phyloP scores from a whole-genome alignment of 2,329 filamentous ascomycete genomes.

The Calonectria henricotiae region DNA sequence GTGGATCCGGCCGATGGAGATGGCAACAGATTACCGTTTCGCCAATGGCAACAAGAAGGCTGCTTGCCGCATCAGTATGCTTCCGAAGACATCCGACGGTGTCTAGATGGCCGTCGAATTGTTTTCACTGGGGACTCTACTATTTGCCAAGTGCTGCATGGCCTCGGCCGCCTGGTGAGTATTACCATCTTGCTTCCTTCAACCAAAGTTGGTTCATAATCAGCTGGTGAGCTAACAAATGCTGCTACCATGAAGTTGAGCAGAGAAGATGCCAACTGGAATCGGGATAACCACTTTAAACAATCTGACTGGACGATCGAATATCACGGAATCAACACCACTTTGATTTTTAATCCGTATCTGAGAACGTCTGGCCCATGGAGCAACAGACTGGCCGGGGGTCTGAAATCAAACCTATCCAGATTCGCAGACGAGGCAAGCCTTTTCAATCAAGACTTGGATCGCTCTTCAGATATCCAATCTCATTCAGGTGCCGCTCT shows the following conservation, averaged over 20 bases:
- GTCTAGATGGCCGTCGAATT: conserved; percentile 68
- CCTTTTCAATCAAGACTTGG: conserved; percentile 1
- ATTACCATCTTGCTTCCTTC: neutral
- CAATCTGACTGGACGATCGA: conserved; percentile 1
- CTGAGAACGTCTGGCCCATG: conserved; percentile 7
- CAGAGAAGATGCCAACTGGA: conserved; percentile 11
- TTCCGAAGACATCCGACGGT: conserved; percentile 65
- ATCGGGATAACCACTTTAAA: neutral
- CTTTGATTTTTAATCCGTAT: conserved; percentile 16
- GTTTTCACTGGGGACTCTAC: conserved; percentile 74
- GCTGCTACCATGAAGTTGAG: neutral
- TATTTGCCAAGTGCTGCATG: conserved; percentile 72
- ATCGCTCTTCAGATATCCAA: neutral
- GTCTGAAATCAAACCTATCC: neutral
- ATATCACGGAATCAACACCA: conserved; percentile 13
- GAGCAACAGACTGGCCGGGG: neutral
- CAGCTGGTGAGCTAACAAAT: conserved; percentile 4
- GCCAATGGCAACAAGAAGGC: conserved; percentile 72
- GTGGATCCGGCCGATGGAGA: conserved; percentile 53
- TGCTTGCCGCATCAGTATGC: conserved; percentile 73
- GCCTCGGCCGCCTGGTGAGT: conserved; percentile 32
- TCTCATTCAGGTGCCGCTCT: conserved; percentile 18
- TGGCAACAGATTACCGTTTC: conserved; percentile 55
- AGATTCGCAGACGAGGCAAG: neutral
- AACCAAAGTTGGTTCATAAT: neutral